Percentiles rank a stretch among this genome's conserved stretches.
These are phyloP conservation scores for Zangia roseola DNA, from an alignment of 768 basidiomycete species.

Conservation along the genomic window DNA sequence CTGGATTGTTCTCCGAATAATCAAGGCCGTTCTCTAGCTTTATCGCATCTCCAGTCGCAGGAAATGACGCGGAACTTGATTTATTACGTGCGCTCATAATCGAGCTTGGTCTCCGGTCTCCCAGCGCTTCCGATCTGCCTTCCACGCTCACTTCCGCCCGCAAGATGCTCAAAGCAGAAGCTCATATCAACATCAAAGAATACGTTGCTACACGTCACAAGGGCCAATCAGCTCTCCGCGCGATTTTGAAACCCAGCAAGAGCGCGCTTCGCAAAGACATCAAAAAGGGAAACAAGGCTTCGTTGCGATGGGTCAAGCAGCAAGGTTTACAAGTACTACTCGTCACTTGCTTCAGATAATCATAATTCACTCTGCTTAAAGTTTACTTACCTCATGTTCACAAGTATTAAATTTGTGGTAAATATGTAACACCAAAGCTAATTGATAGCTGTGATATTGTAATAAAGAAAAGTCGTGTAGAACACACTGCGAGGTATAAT, in stretches of 20 bases:
- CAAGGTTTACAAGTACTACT: constrained; percentile 63
- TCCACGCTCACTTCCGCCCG: constrained; percentile 64
- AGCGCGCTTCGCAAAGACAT: constrained; percentile 62
- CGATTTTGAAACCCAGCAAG: constrained; percentile 61
- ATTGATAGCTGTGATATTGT: too few species aligned
- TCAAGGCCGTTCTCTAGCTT: constrained; percentile 13
- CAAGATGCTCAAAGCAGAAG: constrained; percentile 60
- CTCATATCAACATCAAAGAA: constrained; percentile 70
- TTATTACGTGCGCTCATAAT: constrained; percentile 73
- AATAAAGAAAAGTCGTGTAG: not conserved
- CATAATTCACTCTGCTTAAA: too few species aligned
- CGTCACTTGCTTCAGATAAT: constrained; percentile 46
- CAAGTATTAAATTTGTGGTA: not conserved
- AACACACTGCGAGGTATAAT: constrained; percentile 19
- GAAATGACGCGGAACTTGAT: constrained; percentile 40
- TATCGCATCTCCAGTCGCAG: constrained; percentile 20
- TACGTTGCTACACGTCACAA: constrained; percentile 66
- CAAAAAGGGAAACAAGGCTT: constrained; percentile 44
- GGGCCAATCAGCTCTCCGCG: constrained; percentile 59
- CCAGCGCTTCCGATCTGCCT: constrained; percentile 48
- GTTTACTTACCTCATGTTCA: not conserved
- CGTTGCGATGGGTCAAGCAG: constrained; percentile 60
- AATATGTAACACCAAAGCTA: not conserved
- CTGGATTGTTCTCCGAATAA: not conserved
- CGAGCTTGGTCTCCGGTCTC: constrained; percentile 63